phyloP scores from a whole-genome alignment of 2,329 filamentous ascomycete genomes.

The Didymella segeticola region DNA sequence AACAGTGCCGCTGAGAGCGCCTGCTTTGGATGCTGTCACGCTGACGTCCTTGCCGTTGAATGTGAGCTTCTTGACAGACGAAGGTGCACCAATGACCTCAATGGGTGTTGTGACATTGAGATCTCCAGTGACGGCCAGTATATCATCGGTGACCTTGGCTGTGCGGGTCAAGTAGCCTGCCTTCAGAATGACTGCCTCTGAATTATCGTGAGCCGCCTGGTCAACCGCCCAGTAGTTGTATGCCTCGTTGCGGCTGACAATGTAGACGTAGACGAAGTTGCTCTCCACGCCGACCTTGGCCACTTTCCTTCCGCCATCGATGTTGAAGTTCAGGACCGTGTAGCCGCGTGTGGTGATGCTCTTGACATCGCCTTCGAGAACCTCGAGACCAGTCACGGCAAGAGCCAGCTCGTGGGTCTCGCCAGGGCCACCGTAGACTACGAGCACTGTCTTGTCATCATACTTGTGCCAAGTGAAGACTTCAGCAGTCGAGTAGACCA shows the following conservation, averaged over 20 bases:
- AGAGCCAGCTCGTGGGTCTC: constrained; percentile 70
- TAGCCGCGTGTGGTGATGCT: constrained; percentile 51
- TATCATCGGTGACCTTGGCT: constrained; percentile 62
- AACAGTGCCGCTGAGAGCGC: constrained; percentile 60
- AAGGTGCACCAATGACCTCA: constrained; percentile 70
- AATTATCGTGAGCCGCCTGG: constrained; percentile 38
- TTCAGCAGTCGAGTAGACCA: constrained; percentile 74
- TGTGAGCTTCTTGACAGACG: constrained; percentile 60
- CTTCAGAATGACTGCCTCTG: constrained; percentile 62
- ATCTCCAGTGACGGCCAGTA: constrained; percentile 71
- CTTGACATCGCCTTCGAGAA: constrained; percentile 52
- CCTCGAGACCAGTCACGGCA: constrained; percentile 42
- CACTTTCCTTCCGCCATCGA: constrained; percentile 60
- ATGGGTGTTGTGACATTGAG: constrained; percentile 72
- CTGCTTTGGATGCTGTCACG: constrained; percentile 52
- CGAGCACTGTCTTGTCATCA: constrained; percentile 62
- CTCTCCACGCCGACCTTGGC: constrained; percentile 53
- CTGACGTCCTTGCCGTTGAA: constrained; percentile 63
- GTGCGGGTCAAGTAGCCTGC: constrained; percentile 70
- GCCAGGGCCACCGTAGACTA: constrained; percentile 68
- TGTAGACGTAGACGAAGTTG: constrained; percentile 60
- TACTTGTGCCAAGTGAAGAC: constrained; percentile 73
- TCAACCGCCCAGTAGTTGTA: constrained; percentile 75
- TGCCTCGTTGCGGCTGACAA: constrained; percentile 68
- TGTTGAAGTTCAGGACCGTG: constrained; percentile 63